phyloP scores from a whole-genome alignment of 768 basidiomycete genomes.

The Podaxis mareebaensis region DNA sequence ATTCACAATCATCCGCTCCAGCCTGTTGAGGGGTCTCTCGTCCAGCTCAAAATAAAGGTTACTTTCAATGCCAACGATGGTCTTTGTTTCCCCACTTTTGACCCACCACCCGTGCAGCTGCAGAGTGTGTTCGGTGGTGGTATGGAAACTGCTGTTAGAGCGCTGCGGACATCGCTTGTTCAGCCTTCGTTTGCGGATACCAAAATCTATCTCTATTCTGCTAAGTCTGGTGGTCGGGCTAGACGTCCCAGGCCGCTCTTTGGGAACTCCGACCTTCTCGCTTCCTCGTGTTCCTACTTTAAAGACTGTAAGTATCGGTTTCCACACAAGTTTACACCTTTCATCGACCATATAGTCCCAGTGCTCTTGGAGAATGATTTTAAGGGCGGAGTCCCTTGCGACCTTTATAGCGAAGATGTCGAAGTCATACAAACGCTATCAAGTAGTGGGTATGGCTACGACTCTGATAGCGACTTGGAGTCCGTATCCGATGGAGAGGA shows the following conservation, averaged over 20 bases:
- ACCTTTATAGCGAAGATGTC: neutral
- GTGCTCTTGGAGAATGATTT: conserved; percentile 5
- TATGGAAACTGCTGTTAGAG: neutral
- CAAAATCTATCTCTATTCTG: conserved; percentile 15
- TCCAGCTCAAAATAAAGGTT: neutral
- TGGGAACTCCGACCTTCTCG: conserved; percentile 1
- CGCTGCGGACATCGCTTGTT: neutral
- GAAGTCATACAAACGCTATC: conserved; percentile 6
- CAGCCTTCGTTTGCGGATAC: conserved; percentile 2
- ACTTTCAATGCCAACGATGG: neutral
- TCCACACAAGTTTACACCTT: neutral
- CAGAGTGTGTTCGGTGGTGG: neutral
- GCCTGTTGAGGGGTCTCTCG: neutral
- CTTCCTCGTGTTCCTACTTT: neutral
- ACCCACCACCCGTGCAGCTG: neutral
- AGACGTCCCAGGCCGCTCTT: neutral
- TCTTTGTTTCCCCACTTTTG: neutral
- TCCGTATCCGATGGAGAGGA: neutral
- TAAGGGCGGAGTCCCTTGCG: neutral
- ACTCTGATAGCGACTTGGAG: conserved; percentile 14
- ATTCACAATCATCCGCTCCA: neutral
- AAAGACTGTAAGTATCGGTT: neutral
- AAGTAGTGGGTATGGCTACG: neutral
- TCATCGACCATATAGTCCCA: neutral
- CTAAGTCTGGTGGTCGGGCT: neutral